Conservation (phyloP, 495 filamentous ascomycete species). For the Pyrenopolyporus hunteri region DNA sequence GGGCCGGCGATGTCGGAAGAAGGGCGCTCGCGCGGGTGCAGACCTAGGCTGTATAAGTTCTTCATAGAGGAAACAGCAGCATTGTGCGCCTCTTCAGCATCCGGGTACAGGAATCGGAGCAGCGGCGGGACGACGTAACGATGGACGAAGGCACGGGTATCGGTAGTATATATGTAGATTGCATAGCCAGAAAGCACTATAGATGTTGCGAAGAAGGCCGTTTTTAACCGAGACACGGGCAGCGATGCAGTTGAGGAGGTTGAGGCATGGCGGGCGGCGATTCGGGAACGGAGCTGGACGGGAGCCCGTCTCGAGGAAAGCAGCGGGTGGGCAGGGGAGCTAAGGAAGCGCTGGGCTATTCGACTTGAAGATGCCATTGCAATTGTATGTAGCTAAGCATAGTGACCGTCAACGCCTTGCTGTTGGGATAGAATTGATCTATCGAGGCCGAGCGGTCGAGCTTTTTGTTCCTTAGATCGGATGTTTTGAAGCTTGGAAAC, state of each 20-base stretch:
- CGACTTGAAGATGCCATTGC: conserved; percentile 48
- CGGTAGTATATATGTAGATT: conserved; percentile 81
- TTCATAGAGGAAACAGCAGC: conserved; percentile 72
- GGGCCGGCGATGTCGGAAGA: conserved; percentile 22
- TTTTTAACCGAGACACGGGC: conserved; percentile 49
- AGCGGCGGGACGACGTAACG: conserved; percentile 77
- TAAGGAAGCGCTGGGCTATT: conserved; percentile 42
- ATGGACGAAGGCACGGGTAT: conserved; percentile 88
- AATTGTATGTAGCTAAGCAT: conserved; percentile 37
- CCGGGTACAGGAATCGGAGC: conserved; percentile 72
- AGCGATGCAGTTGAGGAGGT: conserved; percentile 47
- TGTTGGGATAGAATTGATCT: conserved; percentile 3
- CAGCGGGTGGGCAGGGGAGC: conserved; percentile 40
- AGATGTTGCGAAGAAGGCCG: conserved; percentile 61
- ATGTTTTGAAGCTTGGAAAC: neutral
- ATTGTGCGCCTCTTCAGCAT: conserved; percentile 92
- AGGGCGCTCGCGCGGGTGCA: conserved; percentile 76
- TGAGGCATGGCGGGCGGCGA: conserved; percentile 45
- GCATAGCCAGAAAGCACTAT: conserved; percentile 46
- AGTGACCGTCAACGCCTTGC: conserved; percentile 49
- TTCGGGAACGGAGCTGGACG: conserved; percentile 23
- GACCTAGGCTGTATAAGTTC: conserved; percentile 66
- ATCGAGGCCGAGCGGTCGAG: conserved; percentile 14
- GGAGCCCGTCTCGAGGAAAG: conserved; percentile 29
- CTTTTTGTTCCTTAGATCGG: conserved; percentile 1